Base-by-base conservation (phyloP, 345 rosid species). In the Populus simonii region DNA sequence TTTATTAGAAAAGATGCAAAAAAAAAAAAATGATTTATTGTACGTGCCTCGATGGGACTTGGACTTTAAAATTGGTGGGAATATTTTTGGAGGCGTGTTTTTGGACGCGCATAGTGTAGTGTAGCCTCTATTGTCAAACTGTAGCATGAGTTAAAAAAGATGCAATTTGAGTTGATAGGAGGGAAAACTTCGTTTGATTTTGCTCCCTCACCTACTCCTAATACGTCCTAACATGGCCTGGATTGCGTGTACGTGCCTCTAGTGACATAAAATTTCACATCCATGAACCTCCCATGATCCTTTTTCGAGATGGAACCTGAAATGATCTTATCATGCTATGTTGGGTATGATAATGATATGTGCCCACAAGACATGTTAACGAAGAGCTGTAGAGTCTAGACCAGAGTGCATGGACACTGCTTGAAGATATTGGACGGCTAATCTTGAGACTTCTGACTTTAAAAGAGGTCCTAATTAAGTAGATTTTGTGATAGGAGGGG, bases 11-110 rank as follows among this genome's bases (percentile, higher is more conserved):
- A 4, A 45, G 51, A 13, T 45, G 51, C 17, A 47, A 15, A 69
- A 57, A 33, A 25, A 74, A 25, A 25, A 25, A 41, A 76, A 51
- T 67, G 72, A 8, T 8, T 39, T 8, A 39, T 39, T 39, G 51
- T 18, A 12, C 8, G 35, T 41, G 45, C 1, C 27, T 55, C n/a
- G 80, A 69, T 76, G 74, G 68, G 78, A 70, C 69, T 57, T 22
- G n/a, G 22, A 66, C 5, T 29, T 25, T 33, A 71, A 36, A 71
- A 61, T 70, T 57, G 62, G 69, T 31, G 35, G 17, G 62, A 59
- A 70, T 70, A 61, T n/a, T 31, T 69, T 78, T 65, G 66, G 80
- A 78, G 75, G 70, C n/a, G n/a, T 77, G 70, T 59, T 25, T 45
- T 22, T 70, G 29, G 70, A 51, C 53, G 38, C n/a, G 17, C 68